Conservation (phyloP, 805 yeast genomes). For the Starmerella roubikii region DNA sequence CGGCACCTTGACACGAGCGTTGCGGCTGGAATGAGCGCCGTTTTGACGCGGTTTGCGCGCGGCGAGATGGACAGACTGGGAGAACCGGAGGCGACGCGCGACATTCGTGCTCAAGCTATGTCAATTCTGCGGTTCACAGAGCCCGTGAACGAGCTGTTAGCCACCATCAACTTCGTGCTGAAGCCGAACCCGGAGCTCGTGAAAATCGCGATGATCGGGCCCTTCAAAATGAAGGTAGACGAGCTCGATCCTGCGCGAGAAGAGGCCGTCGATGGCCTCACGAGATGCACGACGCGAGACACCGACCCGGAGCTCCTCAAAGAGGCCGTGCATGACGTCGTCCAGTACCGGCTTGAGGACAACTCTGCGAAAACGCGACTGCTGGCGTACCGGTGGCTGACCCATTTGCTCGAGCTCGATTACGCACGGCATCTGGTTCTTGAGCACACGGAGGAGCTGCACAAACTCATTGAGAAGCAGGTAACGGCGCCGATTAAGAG, state of each 20-base stretch:
- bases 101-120: conserved; percentile 5
- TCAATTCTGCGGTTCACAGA: not conserved
- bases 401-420: conserved; percentile 24
- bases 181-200: conserved; percentile 3
- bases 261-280: conserved; percentile 51
- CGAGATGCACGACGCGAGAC: conserved; percentile 29
- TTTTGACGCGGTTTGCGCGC: not conserved
- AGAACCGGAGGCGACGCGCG: not conserved
- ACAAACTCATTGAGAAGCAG: conserved; percentile 30
- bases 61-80: not conserved
- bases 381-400: conserved; percentile 36
- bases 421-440: conserved; percentile 19
- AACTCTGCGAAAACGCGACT: conserved; percentile 51
- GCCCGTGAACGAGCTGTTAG: not conserved
- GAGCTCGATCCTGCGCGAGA: conserved; percentile 63
- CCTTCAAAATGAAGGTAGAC: conserved; percentile 70
- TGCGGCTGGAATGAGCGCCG: not conserved
- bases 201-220: conserved; percentile 54
- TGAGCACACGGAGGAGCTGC: not conserved
- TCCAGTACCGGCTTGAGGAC: conserved; percentile 43
- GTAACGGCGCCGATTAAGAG: conserved; percentile 39
- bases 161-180: not conserved
- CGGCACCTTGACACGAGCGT: not conserved
- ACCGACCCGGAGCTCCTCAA: conserved; percentile 1
- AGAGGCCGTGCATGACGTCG: conserved; percentile 31